These are phyloP conservation scores for Saprolegnia diclina DNA, from an alignment of 352 stramenopile genomes.

Conservation along the genomic window DNA sequence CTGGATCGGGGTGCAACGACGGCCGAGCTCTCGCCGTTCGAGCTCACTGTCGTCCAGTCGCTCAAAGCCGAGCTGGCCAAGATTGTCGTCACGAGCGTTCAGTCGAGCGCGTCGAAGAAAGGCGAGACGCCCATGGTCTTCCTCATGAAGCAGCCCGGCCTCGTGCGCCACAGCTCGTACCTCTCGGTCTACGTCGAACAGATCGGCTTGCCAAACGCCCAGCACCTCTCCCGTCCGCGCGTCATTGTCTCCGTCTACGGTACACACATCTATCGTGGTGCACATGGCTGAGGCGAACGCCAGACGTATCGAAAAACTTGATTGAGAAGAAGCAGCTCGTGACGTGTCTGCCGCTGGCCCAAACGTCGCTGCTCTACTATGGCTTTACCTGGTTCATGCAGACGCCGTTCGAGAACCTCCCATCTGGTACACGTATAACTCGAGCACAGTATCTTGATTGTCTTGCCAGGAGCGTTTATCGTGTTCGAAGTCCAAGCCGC, in stretches of 20 bases:
- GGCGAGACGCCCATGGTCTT: conserved; percentile 48
- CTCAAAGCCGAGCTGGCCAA: conserved; percentile 53
- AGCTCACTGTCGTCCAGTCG: conserved; percentile 42
- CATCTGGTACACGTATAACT: conserved; percentile 30
- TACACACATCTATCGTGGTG: not conserved
- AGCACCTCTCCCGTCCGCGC: conserved; percentile 49
- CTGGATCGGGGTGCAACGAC: conserved; percentile 49
- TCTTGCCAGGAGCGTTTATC: conserved; percentile 42
- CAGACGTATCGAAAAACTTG: conserved; percentile 42
- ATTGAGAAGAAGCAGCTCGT: conserved; percentile 78
- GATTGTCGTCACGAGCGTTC: conserved; percentile 55
- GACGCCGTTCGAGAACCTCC: conserved; percentile 88
- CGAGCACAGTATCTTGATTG: not conserved
- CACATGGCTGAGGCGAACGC: not conserved
- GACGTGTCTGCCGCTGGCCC: conserved; percentile 53
- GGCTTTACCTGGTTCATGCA: conserved; percentile 91
- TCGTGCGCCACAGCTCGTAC: conserved; percentile 72
- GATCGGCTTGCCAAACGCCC: conserved; percentile 47
- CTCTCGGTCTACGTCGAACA: conserved; percentile 77
- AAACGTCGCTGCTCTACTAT: conserved; percentile 63
- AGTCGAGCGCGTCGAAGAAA: conserved; percentile 27
- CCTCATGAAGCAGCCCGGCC: conserved; percentile 63
- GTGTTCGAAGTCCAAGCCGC: conserved; percentile 52
- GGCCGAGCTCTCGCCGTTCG: conserved; percentile 35
- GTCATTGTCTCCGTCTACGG: conserved; percentile 70